These are phyloP conservation scores for Trichosporon coremiiforme DNA, from an alignment of 1,284 basidiomycete species.

Conservation along the genomic window DNA sequence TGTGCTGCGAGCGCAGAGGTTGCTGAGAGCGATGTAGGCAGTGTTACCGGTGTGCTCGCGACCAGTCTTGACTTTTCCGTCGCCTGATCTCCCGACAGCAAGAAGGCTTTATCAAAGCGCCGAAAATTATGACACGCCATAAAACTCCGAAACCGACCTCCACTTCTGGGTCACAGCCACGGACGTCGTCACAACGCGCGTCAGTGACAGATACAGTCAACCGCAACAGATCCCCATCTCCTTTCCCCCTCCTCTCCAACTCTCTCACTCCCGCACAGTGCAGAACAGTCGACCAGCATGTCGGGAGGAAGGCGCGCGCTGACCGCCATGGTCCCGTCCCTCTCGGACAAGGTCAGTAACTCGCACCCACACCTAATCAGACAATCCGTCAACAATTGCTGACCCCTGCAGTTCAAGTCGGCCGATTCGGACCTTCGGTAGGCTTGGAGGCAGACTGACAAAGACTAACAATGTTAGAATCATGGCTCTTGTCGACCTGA, in stretches of 20 bases:
- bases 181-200: constrained; percentile 15
- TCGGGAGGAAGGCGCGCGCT: constrained; percentile 25
- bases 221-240: background rate
- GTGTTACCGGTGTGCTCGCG: constrained; percentile 17
- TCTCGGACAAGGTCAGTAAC: constrained; percentile 31
- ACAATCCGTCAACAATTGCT: background rate
- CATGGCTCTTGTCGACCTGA: constrained; percentile 91
- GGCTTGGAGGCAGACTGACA: constrained; percentile 5
- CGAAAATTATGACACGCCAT: constrained; percentile 9
- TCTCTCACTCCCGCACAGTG: background rate
- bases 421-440: constrained; percentile 50
- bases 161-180: constrained; percentile 7
- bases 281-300: constrained; percentile 23
- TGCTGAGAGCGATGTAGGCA: constrained; percentile 12
- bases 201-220: background rate
- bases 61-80: constrained; percentile 18
- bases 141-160: constrained; percentile 10
- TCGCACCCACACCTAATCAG: background rate
- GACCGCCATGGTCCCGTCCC: constrained; percentile 28
- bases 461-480: constrained; percentile 62
- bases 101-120: constrained; percentile 18
- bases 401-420: constrained; percentile 43
- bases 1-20: background rate
- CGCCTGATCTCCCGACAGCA: constrained; percentile 15
- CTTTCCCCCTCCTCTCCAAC: constrained; percentile 22